Conservation (phyloP, 139 green algal genomes). For the Tetraselmis striata region DNA sequence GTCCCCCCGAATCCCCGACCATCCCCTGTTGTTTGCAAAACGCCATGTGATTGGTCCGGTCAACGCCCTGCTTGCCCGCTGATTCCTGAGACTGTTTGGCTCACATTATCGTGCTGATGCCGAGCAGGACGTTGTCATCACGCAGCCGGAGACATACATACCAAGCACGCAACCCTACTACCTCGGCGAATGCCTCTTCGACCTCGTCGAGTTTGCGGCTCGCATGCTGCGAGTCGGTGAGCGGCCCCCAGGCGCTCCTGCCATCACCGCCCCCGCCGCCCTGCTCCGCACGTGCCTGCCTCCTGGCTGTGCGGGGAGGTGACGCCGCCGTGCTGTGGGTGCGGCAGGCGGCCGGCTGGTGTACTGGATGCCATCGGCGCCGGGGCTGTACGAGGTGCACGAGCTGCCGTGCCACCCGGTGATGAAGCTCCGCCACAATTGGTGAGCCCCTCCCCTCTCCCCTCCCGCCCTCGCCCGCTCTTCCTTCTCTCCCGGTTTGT, state of each 20-base stretch:
- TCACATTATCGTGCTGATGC: too few relatives aligned
- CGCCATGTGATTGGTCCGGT: too few relatives aligned
- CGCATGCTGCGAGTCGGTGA: constrained; percentile 48
- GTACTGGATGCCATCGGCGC: constrained; percentile 60
- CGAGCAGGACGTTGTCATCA: constrained; percentile 24
- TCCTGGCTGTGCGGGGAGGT: too few relatives aligned
- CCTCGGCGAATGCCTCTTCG: constrained; percentile 80
- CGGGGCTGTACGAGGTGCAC: not conserved
- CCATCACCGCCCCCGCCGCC: not conserved
- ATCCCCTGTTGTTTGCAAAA: too few relatives aligned
- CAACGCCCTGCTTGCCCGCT: too few relatives aligned
- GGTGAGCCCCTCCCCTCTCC: not conserved
- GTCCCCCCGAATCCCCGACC: too few relatives aligned
- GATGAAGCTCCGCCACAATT: not conserved
- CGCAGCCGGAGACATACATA: constrained; percentile 56
- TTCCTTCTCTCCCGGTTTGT: too few relatives aligned
- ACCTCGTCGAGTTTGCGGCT: constrained; percentile 81
- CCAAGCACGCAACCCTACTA: constrained; percentile 70
- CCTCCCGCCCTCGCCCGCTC: too few relatives aligned
- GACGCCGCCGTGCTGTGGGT: too few relatives aligned
- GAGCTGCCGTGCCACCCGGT: not conserved
- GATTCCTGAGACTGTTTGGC: too few relatives aligned
- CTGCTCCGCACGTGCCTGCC: not conserved
- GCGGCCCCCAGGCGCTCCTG: not conserved
- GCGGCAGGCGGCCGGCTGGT: constrained; percentile 59